A percentile compares a stretch with the other conserved stretches of the same genome.
Evolutionary conservation across 2,329 filamentous ascomycete species (phyloP).

Genomic region (Tolypocladium paradoxum): DNA sequence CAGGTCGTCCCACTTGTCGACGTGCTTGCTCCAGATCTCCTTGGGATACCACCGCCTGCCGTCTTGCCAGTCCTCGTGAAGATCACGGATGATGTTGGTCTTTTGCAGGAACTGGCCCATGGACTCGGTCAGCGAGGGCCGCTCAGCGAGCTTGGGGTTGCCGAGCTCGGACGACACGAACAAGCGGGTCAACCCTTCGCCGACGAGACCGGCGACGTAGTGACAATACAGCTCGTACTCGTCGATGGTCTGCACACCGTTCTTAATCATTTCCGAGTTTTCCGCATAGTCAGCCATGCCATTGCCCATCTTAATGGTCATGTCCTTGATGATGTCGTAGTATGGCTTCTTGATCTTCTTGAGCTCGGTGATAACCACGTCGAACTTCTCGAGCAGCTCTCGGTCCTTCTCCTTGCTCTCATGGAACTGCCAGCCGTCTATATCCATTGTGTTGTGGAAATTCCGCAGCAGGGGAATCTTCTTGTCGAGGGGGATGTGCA

Average conservation of each 20-base stretch:
- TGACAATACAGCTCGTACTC: constrained; percentile 98
- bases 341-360: constrained; percentile 81
- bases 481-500: constrained; percentile 69
- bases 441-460: constrained; percentile 68
- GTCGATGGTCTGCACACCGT: constrained; percentile 70
- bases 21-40: constrained; percentile 95
- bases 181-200: constrained; percentile 80
- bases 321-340: constrained; percentile 79
- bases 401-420: constrained; percentile 91
- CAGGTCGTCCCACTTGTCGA: constrained; percentile 78
- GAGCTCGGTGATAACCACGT: constrained; percentile 76
- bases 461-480: constrained; percentile 81
- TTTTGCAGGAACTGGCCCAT: constrained; percentile 98
- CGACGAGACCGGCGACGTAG: constrained; percentile 97
- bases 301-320: constrained; percentile 89
- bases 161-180: constrained; percentile 83
- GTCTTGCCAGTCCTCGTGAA: constrained; percentile 82
- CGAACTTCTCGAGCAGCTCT: constrained; percentile 84
- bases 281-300: constrained; percentile 95
- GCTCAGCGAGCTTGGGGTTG: constrained; percentile 71
- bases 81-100: constrained; percentile 96
- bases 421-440: constrained; percentile 83
- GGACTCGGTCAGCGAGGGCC: constrained; percentile 74
- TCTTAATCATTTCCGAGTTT: constrained; percentile 69
- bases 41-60: constrained; percentile 87